Percentiles rank a stretch among this genome's conserved stretches.
phyloP scores from a whole-genome alignment of 73 alveolate species.

The Halteria grandinella region DNA sequence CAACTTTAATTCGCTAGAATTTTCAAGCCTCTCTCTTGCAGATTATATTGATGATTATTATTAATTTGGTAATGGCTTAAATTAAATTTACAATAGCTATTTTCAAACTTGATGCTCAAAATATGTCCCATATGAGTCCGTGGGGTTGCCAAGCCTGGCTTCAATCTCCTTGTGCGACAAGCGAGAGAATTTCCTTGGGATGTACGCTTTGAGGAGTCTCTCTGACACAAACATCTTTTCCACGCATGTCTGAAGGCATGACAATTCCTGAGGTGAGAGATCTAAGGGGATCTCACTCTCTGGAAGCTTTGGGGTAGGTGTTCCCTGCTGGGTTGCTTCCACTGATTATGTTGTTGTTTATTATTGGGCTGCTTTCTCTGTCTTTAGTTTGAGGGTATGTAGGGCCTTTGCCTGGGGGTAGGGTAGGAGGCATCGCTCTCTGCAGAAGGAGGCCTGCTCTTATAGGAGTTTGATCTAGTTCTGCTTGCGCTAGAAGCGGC shows the following conservation, averaged over 20 bases:
- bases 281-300: too few relatives aligned
- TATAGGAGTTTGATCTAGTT: background rate
- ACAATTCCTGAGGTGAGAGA: background rate
- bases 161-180: constrained; percentile 2
- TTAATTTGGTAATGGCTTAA: too few relatives aligned
- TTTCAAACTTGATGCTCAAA: too few relatives aligned
- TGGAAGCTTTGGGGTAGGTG: background rate
- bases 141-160: constrained; percentile 25
- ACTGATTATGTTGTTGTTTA: background rate
- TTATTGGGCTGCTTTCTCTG: background rate
- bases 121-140: constrained; percentile 36
- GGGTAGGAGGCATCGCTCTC: background rate
- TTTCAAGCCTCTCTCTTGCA: too few relatives aligned
- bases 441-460: background rate
- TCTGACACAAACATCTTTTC: constrained; percentile 14
- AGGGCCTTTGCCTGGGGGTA: background rate
- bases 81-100: too few relatives aligned
- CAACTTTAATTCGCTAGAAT: too few relatives aligned
- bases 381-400: background rate
- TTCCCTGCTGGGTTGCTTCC: background rate
- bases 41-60: too few relatives aligned
- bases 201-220: background rate
- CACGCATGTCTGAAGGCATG: background rate
- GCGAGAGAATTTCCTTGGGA: constrained; percentile 2
- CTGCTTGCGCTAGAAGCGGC: background rate